Conservation (phyloP, 2,329 filamentous ascomycete species). For the Triangularia verruculosa region DNA sequence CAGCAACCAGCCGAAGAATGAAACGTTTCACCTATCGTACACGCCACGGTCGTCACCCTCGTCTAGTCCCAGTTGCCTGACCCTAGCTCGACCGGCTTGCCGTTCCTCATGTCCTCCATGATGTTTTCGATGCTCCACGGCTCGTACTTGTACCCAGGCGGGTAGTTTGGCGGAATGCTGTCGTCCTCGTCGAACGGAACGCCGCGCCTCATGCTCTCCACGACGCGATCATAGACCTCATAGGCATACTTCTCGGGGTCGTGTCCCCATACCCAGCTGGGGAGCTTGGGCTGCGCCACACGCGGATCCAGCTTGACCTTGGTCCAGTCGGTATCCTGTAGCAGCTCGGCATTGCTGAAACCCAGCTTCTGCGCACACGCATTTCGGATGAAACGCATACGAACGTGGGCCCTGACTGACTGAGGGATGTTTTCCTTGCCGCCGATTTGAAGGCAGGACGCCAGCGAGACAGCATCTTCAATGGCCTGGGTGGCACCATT, state of each 20-base stretch:
- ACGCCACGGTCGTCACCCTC: not conserved
- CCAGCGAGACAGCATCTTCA: slow-evolving; percentile 40
- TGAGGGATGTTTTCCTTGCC: slow-evolving; percentile 28
- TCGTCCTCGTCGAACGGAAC: slow-evolving; percentile 30
- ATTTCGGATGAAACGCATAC: slow-evolving; percentile 38
- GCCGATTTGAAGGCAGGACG: slow-evolving; percentile 37
- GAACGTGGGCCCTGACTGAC: slow-evolving; percentile 33
- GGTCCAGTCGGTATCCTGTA: slow-evolving; percentile 38
- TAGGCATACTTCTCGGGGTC: slow-evolving; percentile 38
- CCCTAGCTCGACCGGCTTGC: slow-evolving; percentile 22
- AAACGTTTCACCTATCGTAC: not conserved
- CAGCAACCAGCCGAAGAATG: not conserved
- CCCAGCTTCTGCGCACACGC: slow-evolving; percentile 40
- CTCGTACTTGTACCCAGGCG: slow-evolving; percentile 31
- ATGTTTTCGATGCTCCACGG: slow-evolving; percentile 29
- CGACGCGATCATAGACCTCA: slow-evolving; percentile 35
- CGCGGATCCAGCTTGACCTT: slow-evolving; percentile 37
- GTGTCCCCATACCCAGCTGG: slow-evolving; percentile 38
- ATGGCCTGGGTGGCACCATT: slow-evolving; percentile 43
- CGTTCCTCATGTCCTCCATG: slow-evolving; percentile 25
- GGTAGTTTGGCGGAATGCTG: slow-evolving; percentile 30
- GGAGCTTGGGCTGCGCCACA: slow-evolving; percentile 35
- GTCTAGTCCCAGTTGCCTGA: slow-evolving; percentile 21
- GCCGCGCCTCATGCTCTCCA: slow-evolving; percentile 33
- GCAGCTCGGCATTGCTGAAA: slow-evolving; percentile 37